phyloP scores from a whole-genome alignment of 2,329 filamentous ascomycete species.

The Pseudogymnoascus sp. region DNA sequence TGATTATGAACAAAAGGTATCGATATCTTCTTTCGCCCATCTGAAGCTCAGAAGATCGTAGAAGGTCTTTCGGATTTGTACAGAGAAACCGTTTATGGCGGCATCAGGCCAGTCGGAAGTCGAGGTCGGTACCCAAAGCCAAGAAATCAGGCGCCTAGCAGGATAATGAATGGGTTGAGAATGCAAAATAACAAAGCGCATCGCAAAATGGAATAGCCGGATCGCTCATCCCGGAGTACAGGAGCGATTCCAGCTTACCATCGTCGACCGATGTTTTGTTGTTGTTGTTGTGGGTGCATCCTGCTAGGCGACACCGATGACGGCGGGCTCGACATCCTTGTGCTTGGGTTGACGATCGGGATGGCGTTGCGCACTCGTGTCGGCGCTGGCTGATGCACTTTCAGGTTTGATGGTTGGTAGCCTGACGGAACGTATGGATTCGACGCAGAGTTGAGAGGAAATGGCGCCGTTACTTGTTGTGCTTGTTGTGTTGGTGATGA shows the following conservation, averaged over 20 bases:
- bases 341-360: constrained; percentile 93
- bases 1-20: constrained; percentile 28
- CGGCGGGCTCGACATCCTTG: constrained; percentile 85
- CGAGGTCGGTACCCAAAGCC: constrained; percentile 24
- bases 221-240: constrained; percentile 19
- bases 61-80: constrained; percentile 25
- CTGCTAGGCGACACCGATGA: constrained; percentile 59
- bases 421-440: constrained; percentile 58
- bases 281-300: constrained; percentile 39
- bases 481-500: constrained; percentile 86
- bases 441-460: constrained; percentile 64
- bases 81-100: constrained; percentile 30
- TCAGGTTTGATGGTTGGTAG: constrained; percentile 62
- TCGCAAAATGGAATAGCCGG: constrained; percentile 21
- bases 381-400: constrained; percentile 84
- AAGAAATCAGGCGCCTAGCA: constrained; percentile 24
- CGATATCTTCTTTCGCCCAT: constrained; percentile 27
- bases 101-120: constrained; percentile 17
- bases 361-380: constrained; percentile 91
- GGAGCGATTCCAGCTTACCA: constrained; percentile 25
- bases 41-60: constrained; percentile 27
- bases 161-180: constrained; percentile 22
- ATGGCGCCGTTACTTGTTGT: constrained; percentile 66
- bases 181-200: constrained; percentile 24
- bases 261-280: constrained; percentile 23